Evolutionary conservation across 495 filamentous ascomycete species (phyloP), one percentile per base, ranked within the genome.

Genomic region (Xylaria sp.): DNA sequence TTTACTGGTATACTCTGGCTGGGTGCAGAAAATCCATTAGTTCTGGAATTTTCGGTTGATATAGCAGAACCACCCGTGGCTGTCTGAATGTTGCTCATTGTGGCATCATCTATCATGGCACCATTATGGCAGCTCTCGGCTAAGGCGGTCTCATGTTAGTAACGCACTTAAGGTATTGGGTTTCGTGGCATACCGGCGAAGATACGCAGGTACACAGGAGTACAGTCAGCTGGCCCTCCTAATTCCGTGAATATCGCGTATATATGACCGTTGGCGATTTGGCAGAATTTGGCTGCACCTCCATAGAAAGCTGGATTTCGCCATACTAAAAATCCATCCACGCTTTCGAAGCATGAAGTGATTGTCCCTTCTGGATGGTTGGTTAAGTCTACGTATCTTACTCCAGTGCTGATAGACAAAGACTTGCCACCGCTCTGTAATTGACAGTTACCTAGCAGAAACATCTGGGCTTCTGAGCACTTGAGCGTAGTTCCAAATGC

Each of bases 221-320:
- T 17, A 24, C 67, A 69, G 24, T n/a, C 43, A 37, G 4, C 24
- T 29, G 67, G 67, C 0, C 53, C 67, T 15, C 67, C 67, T 17
- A 17, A 29, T 8, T 33, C 57, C 29, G 43, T 69, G 29, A 69
- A 69, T 24, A 55, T 69, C 21, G 55, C 67, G 43, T 48, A 69
- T 19, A 69, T 37, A 3, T 43, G 26, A 17, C 41, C 67, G 29
- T 62, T 43, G 7, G 29, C 33, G 26, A 1, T 19, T 61, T 52
- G 26, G 29, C 67, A 69, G 29, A 69, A 69, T 19, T 53, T 29
- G 12, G 67, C 67, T 14, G 40, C 44, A n/a, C 67, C 67, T 6
- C 40, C 40, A 48, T 61, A 61, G 24, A 69, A 69, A 3, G 40
- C 43, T n/a, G 52, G n/a, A 61, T 69, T 69, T 7, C 55, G 19